Conservation (phyloP, 495 filamentous ascomycete genomes). For the Aspergillus nanangensis region DNA sequence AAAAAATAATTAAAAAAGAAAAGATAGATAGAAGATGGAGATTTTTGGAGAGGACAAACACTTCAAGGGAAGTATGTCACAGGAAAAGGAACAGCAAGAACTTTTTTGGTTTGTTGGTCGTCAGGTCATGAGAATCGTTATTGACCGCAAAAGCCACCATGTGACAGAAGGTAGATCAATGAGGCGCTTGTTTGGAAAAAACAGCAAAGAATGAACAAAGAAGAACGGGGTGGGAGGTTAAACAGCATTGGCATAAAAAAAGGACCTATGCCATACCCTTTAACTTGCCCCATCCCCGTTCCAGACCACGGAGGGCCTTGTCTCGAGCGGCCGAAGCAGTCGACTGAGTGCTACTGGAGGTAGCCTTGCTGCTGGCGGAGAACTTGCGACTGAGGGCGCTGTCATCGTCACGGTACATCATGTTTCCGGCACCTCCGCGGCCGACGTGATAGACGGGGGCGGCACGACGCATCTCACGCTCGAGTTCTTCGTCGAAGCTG, state of each 20-base stretch:
- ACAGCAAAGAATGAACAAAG: too few species aligned
- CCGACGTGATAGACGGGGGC: constrained; percentile 77
- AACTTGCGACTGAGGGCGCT: constrained; percentile 34
- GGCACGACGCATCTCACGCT: constrained; percentile 58
- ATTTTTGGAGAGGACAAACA: too few species aligned
- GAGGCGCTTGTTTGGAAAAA: too few species aligned
- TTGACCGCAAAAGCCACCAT: too few species aligned
- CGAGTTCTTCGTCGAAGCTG: constrained; percentile 89
- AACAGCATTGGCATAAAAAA: not conserved
- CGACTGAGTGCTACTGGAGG: constrained; percentile 35
- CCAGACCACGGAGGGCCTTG: constrained; percentile 36
- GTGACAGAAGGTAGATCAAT: too few species aligned
- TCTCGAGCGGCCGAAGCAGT: constrained; percentile 37
- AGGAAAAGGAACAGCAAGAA: too few species aligned
- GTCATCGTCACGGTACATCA: constrained; percentile 41
- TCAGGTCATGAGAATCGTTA: constrained; percentile 25
- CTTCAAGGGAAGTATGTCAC: too few species aligned
- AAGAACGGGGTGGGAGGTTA: too few species aligned
- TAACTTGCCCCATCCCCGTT: constrained; percentile 44
- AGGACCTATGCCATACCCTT: constrained; percentile 32
- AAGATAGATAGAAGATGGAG: constrained; percentile 9
- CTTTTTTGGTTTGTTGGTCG: constrained; percentile 25
- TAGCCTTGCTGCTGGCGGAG: constrained; percentile 32
- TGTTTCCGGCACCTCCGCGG: constrained; percentile 85
- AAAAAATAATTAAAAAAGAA: not conserved